Conservation (phyloP, 2,329 filamentous ascomycete genomes). For the Phyllosticta capitalensis region DNA sequence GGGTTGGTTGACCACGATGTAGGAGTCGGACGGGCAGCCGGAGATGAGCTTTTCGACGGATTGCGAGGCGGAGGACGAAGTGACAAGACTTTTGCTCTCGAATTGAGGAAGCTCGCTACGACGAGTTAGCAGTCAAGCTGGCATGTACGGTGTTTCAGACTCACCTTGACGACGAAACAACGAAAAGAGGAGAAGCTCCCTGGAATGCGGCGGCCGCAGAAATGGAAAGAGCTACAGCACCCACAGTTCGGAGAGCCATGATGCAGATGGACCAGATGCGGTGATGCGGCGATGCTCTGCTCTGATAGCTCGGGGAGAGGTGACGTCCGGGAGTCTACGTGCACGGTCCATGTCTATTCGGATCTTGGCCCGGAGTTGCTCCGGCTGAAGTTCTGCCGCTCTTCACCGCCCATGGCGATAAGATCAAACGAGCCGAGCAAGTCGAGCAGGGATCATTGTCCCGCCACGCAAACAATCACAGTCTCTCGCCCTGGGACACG, state of each 20-base stretch:
- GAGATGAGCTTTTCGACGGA: constrained; percentile 42
- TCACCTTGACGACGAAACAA: constrained; percentile 75
- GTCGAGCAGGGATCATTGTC: neutral
- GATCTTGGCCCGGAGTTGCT: neutral
- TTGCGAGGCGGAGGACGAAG: constrained; percentile 33
- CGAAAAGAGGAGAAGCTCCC: constrained; percentile 80
- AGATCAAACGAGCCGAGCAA: neutral
- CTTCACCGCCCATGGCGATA: neutral
- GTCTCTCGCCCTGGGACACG: neutral
- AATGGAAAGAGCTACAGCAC: constrained; percentile 43
- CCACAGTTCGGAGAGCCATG: constrained; percentile 37
- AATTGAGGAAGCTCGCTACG: constrained; percentile 20
- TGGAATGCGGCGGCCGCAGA: constrained; percentile 57
- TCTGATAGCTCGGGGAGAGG: neutral
- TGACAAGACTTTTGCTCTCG: constrained; percentile 27
- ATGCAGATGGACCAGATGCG: constrained; percentile 12
- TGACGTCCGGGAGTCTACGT: neutral
- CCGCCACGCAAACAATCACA: neutral
- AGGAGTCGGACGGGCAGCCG: constrained; percentile 62
- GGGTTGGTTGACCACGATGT: constrained; percentile 70
- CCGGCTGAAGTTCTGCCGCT: neutral
- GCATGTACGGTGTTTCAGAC: neutral
- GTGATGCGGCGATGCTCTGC: neutral
- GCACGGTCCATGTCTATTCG: no score
- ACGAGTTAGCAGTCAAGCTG: constrained; percentile 17